Conservation (phyloP, 2,329 filamentous ascomycete species). For the Fusarium mexicanum region DNA sequence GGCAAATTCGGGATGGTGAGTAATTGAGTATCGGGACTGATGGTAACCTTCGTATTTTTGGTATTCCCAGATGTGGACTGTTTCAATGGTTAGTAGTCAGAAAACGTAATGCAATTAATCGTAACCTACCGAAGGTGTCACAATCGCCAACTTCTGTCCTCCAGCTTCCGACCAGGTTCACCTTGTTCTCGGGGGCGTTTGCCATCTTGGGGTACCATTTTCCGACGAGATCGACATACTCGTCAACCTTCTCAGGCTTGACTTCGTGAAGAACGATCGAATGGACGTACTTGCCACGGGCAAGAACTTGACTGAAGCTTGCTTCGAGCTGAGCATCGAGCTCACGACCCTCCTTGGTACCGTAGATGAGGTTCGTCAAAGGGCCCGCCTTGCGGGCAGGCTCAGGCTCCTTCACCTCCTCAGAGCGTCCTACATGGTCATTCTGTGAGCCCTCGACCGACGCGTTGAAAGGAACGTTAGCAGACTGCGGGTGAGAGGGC, state of each 20-base stretch:
- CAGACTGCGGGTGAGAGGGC: conserved; percentile 51
- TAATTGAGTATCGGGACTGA: conserved; percentile 86
- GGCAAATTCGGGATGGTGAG: conserved; percentile 82
- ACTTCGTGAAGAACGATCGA: conserved; percentile 97
- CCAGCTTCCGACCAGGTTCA: conserved; percentile 97
- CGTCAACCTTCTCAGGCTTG: conserved; percentile 93
- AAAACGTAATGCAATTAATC: neutral
- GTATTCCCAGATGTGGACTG: conserved; percentile 99
- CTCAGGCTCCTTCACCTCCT: conserved; percentile 66
- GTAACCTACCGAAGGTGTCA: conserved; percentile 85
- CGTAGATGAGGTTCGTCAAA: conserved; percentile 91
- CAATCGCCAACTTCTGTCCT: conserved; percentile 96
- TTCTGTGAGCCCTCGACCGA: conserved; percentile 52
- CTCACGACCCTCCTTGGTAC: conserved; percentile 93
- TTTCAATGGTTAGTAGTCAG: conserved; percentile 22
- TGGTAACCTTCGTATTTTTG: conserved; percentile 97
- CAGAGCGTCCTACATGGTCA: conserved; percentile 53
- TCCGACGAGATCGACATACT: conserved; percentile 90
- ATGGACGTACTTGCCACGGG: conserved; percentile 97
- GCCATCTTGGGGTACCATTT: conserved; percentile 94
- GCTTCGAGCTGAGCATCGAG: conserved; percentile 96
- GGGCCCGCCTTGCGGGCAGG: conserved; percentile 74
- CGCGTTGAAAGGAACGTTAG: conserved; percentile 57
- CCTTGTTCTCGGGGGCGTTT: conserved; percentile 84
- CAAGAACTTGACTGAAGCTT: conserved; percentile 93